Evolutionary conservation across 1,284 basidiomycete species (phyloP), one percentile per base, ranked within the genome.

Genomic region (Chalciporus sp.): DNA sequence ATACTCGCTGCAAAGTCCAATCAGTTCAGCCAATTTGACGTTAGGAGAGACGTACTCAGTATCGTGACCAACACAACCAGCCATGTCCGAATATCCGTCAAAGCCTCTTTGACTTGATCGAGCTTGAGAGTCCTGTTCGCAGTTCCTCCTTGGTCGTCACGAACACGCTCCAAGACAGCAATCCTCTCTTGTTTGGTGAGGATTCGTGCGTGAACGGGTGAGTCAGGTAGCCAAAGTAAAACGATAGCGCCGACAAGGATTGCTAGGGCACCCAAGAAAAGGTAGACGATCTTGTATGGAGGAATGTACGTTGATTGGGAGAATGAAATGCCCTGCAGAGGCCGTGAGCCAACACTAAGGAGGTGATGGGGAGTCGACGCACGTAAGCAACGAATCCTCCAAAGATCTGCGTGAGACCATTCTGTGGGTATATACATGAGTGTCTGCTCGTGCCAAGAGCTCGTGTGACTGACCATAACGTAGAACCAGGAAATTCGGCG

Each of bases 351-450:
- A 42, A 16, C 12, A 12, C 45, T 7, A 31, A 17, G 33, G 6
- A 3, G 14, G n/a, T 31, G 27, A 14, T 12, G 19, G 40, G 23
- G 19, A 7, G 43, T 33, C 29, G 17, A 63, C 74, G 47, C 48
- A 81, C 82, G 63, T 84, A 88, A 48, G 85, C 85, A 23, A 86
- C 76, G 56, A 88, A 84, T 3, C 85, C 85, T 28, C 86, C 86
- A 59, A 87, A 83, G 4, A 88, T 72, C 49, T 78, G 74, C 0
- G 86, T 87, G 10, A 86, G 67, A 14, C 83, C 81, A 55, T 84
- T 85, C 82, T 83, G 53, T 42, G 48, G 37, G 14, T 45, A 20
- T 19, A 23, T 9, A 6, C 7, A 23, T 51, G 23, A 51, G 31
- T 9, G 14, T 50, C 29, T 12, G 29, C 29, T 12, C 4, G 29